A percentile compares a stretch with the other conserved stretches of the same genome.
Conservation (phyloP, 1,139 yeast species). For the Suhomyces coccinellae region DNA sequence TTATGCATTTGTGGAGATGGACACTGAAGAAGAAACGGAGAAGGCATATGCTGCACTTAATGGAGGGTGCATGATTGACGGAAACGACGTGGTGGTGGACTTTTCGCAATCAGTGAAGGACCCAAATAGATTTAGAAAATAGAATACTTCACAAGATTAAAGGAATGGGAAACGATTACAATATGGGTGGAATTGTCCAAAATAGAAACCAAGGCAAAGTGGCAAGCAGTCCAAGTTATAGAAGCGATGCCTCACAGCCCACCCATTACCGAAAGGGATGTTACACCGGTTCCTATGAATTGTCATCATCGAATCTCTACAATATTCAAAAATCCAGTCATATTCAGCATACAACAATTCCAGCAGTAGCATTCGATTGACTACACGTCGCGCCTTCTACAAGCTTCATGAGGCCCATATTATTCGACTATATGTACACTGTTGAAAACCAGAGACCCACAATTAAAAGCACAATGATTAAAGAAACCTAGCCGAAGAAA, state of each 20-base stretch:
- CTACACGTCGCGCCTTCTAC: neutral
- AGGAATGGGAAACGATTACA: conserved; percentile 21
- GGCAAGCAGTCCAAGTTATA: no score
- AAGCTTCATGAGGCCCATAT: neutral
- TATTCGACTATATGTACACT: conserved; percentile 8
- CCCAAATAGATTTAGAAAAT: neutral
- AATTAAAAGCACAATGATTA: conserved; percentile 4
- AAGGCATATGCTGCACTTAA: conserved; percentile 56
- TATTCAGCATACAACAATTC: no score
- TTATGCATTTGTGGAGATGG: conserved; percentile 65
- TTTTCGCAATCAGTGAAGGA: conserved; percentile 57
- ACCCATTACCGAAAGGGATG: no score
- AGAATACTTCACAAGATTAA: no score
- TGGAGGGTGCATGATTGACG: conserved; percentile 59
- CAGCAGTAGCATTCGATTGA: no score
- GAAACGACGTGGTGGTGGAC: conserved; percentile 62
- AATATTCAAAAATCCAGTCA: no score
- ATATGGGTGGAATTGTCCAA: no score
- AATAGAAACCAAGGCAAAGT: no score
- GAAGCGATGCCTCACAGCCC: no score
- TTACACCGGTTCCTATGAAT: no score
- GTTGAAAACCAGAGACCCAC: conserved; percentile 6
- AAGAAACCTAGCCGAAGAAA: conserved; percentile 7
- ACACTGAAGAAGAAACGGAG: conserved; percentile 51
- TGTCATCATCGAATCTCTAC: no score